Evolutionary conservation across 331 rosid genomes (phyloP), one percentile per base, ranked within the genome.

Genomic region (Quercus lobata): DNA sequence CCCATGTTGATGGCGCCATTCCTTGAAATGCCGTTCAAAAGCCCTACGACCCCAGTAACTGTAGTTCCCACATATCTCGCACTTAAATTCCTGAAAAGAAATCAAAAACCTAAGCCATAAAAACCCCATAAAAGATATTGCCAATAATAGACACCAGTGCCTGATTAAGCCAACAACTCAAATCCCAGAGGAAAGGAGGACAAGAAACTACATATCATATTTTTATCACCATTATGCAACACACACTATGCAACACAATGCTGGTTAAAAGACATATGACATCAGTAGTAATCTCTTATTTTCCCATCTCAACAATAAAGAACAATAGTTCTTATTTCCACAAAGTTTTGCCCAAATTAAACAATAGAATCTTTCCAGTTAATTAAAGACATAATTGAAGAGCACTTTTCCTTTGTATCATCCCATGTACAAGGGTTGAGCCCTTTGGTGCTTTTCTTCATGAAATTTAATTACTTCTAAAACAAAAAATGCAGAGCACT

Each of bases 11-110:
- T 93, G 99, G 52, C 99, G 97, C 99, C 99, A 93, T 88, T 95
- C 98, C 85, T 93, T 95, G 85, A 95, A 95, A 83, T 95, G 99
- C 53, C 99, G 90, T 80, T 95, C 99, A 82, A 91, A 95, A 74
- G 99, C 99, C 66, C 99, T 89, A 61, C 99, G 99, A 3, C 98
- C 99, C 98, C 99, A 93, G 81, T 95, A 95, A 86, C 99, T 95
- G 89, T 93, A 90, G 92, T 95, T 95, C 73, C 99, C 99, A 46
- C 99, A 95, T 88, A 93, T 95, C 89, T 95, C 99, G 7, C 98
- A 95, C 84, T 95, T 95, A 75, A 93, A 95, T 86, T 95, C 99
- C 98, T 95, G 96, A 74, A 86, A 88, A 52, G 76, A 72, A 52
- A 49, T 30, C 41, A 85, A 60, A 84, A 82, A 44, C 76, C 16